Evolutionary conservation across 169 alveolate species (phyloP).

Genomic region (Plasmodium berghei): DNA sequence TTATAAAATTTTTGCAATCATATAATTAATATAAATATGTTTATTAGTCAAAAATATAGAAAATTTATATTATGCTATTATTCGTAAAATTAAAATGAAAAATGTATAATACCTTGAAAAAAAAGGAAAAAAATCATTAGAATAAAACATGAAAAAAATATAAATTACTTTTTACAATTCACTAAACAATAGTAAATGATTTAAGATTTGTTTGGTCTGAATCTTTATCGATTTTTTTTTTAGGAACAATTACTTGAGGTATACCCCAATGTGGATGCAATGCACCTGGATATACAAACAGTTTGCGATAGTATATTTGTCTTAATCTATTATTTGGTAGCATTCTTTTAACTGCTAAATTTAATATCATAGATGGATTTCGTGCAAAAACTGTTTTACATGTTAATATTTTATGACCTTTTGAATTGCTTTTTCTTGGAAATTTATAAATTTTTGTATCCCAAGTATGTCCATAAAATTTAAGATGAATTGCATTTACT

Average conservation of each 20-base stretch:
- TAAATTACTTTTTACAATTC: neutral
- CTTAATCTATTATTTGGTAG: slow-evolving; percentile 86
- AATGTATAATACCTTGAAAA: too few relatives aligned
- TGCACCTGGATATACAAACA: slow-evolving; percentile 91
- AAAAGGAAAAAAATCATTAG: neutral
- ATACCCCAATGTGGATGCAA: slow-evolving; percentile 92
- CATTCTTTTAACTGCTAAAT: slow-evolving; percentile 92
- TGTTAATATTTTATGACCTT: slow-evolving; percentile 90
- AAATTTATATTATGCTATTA: too few relatives aligned
- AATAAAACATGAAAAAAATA: slow-evolving; percentile 1
- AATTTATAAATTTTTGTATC: slow-evolving; percentile 92
- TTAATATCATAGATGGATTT: slow-evolving; percentile 92
- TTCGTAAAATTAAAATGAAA: too few relatives aligned
- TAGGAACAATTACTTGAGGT: slow-evolving; percentile 90
- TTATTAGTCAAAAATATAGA: too few relatives aligned
- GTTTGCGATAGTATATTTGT: slow-evolving; percentile 83
- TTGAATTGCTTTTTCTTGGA: slow-evolving; percentile 89
- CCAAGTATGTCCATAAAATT: slow-evolving; percentile 92
- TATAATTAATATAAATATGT: too few relatives aligned
- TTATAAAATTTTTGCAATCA: too few relatives aligned
- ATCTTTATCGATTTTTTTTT: slow-evolving; percentile 12
- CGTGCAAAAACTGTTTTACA: slow-evolving; percentile 92
- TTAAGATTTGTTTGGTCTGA: neutral
- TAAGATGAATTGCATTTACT: slow-evolving; percentile 91
- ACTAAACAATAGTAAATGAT: slow-evolving; percentile 46